A percentile compares a stretch with the other conserved stretches of the same genome.
These are phyloP conservation scores for Populus pruinosa DNA, from an alignment of 345 rosid genomes.

Conservation along the genomic window DNA sequence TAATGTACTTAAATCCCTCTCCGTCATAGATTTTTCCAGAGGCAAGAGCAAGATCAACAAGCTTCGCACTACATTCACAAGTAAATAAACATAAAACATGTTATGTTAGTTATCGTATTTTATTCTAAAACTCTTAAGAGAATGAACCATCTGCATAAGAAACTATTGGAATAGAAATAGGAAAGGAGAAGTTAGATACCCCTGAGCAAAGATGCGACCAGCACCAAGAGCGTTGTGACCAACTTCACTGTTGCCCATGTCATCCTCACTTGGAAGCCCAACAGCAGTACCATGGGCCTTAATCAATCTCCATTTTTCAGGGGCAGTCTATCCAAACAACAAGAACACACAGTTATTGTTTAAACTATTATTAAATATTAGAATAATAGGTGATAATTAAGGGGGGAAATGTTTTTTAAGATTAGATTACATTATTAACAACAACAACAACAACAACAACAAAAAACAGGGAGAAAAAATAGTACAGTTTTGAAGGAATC, in stretches of 20 bases:
- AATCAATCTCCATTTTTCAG: slow-evolving; percentile 80
- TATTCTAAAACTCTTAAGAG: not conserved
- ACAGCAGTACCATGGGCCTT: slow-evolving; percentile 91
- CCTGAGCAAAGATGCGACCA: slow-evolving; percentile 93
- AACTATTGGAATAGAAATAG: not conserved
- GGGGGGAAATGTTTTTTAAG: too few species aligned
- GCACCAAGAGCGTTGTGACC: slow-evolving; percentile 99
- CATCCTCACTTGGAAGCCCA: slow-evolving; percentile 94
- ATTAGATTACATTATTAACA: not conserved
- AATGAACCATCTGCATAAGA: not conserved
- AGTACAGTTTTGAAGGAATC: slow-evolving; percentile 78
- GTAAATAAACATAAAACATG: slow-evolving; percentile 4
- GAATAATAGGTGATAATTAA: too few species aligned
- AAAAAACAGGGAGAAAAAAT: not conserved
- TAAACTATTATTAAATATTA: too few species aligned
- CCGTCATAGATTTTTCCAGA: slow-evolving; percentile 82
- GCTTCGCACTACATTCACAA: slow-evolving; percentile 67
- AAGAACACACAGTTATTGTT: not conserved
- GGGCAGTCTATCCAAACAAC: slow-evolving; percentile 47
- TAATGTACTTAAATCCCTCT: slow-evolving; percentile 78
- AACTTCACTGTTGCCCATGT: slow-evolving; percentile 99
- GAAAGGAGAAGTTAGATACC: slow-evolving; percentile 28
- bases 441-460: too few species aligned
- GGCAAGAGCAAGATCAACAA: slow-evolving; percentile 84
- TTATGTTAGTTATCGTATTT: too few species aligned